Evolutionary conservation across 2,329 filamentous ascomycete genomes (phyloP), one percentile per base, ranked within the genome.

Genomic region (Aschersonia sp.): DNA sequence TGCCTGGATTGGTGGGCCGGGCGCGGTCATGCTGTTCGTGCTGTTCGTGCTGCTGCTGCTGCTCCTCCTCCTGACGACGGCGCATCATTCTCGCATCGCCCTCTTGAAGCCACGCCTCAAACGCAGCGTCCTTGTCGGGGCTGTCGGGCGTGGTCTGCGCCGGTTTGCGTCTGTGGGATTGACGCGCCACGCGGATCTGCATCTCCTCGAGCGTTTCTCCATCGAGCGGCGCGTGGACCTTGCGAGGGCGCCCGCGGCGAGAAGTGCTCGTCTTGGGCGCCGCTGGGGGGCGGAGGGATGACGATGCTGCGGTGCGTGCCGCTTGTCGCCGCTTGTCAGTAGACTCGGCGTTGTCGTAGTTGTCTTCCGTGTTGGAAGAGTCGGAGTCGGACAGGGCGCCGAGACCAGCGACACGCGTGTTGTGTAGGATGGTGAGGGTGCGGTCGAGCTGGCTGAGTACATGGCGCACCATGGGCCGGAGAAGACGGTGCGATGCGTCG

Each of bases 341-440:
- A 4, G 4, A 22, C 22, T 22, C 22, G 22, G 22, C 22, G 2
- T 12, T 2, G 45, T 66, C 62, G 4, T 59, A 62, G 30, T 65
- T 56, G 6, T 65, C 62, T 39, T 64, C 62, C 5, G 65, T 66
- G 30, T n/a, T 41, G 11, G 60, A 63, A 45, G 67, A 65, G 12
- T 47, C 48, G 52, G 68, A 65, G 53, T 66, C 61, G 41, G 65
- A 65, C 48, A 64, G 53, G 47, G 64, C 54, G 51, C 54, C 67
- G 48, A 66, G 65, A 29, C 60, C 55, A 3, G 78, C 73, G 42
- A 76, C 66, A 39, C 82, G 75, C 1, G 77, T 72, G 49, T 81
- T 77, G 58, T 89, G 86, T 11, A 97, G 69, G 4, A 81, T 76
- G 32, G 72, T 68, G 5, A 95, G 72, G 1, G 90, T 71, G 5